Evolutionary conservation across 768 basidiomycete species (phyloP).

Genomic region (Clavulina sp.): DNA sequence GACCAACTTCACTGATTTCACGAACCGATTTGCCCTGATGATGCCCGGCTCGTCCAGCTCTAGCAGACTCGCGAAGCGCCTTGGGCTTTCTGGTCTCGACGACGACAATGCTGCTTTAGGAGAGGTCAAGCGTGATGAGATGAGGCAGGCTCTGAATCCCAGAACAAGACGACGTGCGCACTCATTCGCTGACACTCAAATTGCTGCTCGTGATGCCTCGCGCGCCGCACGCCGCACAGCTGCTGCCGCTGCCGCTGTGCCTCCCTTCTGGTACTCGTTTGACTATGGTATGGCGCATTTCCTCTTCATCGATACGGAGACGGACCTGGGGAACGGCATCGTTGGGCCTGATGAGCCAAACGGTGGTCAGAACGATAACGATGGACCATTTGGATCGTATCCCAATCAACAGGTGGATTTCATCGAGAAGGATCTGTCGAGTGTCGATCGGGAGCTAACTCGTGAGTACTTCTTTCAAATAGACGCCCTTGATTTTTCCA

Average conservation of each 20-base stretch:
- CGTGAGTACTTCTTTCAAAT: neutral
- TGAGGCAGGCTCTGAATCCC: too few relatives aligned
- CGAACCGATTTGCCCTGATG: neutral
- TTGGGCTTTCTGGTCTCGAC: too few relatives aligned
- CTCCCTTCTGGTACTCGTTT: constrained; percentile 16
- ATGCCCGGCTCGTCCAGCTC: neutral
- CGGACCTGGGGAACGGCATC: constrained; percentile 6
- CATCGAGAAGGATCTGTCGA: neutral
- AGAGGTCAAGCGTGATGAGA: too few relatives aligned
- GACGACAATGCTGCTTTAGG: too few relatives aligned
- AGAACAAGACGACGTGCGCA: too few relatives aligned
- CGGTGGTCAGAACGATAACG: neutral
- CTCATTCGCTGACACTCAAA: neutral
- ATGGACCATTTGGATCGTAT: neutral
- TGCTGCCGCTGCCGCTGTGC: constrained; percentile 9
- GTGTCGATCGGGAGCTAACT: neutral
- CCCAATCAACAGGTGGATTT: neutral
- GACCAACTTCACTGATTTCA: neutral
- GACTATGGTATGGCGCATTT: constrained; percentile 17
- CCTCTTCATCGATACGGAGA: constrained; percentile 14
- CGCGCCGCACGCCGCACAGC: too few relatives aligned
- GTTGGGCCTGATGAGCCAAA: neutral
- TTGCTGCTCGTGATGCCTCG: too few relatives aligned
- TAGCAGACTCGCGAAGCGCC: neutral
- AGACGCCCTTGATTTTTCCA: neutral